Evolutionary conservation across 176 grass and related monocot genomes (phyloP).

Genomic region (Bromus sterilis): DNA sequence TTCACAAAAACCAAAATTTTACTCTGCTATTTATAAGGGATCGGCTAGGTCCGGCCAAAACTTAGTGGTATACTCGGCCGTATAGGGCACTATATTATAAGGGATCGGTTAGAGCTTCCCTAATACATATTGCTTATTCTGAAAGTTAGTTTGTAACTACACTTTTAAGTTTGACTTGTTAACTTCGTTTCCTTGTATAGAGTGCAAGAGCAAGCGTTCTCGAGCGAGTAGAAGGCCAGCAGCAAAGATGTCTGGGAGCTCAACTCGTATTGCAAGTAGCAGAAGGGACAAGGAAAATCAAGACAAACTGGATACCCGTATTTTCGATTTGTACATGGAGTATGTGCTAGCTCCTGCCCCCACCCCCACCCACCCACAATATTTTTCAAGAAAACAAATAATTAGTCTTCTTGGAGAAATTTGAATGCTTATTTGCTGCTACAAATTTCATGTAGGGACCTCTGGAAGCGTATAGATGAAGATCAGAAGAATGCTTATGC

Average conservation of each 20-base stretch:
- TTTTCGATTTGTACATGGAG: slow-evolving; percentile 85
- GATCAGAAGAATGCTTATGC: slow-evolving; percentile 57
- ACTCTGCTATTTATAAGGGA: too few species aligned
- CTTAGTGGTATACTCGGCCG: too few species aligned
- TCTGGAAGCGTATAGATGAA: slow-evolving; percentile 70
- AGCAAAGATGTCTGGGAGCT: slow-evolving; percentile 2
- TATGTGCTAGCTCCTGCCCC: slow-evolving; percentile 23
- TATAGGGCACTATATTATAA: too few species aligned
- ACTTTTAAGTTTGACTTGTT: background rate
- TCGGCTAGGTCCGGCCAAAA: too few species aligned
- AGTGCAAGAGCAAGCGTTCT: slow-evolving; percentile 29
- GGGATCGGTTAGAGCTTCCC: too few species aligned
- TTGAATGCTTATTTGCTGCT: slow-evolving; percentile 19
- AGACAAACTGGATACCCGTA: slow-evolving; percentile 54
- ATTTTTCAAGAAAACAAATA: background rate
- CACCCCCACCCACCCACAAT: background rate
- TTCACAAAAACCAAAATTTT: too few species aligned
- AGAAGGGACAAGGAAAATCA: slow-evolving; percentile 32
- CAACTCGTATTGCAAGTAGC: slow-evolving; percentile 29
- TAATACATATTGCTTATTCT: background rate
- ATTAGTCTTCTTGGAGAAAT: background rate
- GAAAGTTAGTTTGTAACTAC: background rate
- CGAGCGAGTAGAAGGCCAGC: slow-evolving; percentile 30
- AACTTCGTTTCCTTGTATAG: slow-evolving; percentile 22
- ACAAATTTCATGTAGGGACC: slow-evolving; percentile 46